These are phyloP conservation scores for Fraxinus nigra DNA, from an alignment of 305 asterid species.

Conservation along the genomic window DNA sequence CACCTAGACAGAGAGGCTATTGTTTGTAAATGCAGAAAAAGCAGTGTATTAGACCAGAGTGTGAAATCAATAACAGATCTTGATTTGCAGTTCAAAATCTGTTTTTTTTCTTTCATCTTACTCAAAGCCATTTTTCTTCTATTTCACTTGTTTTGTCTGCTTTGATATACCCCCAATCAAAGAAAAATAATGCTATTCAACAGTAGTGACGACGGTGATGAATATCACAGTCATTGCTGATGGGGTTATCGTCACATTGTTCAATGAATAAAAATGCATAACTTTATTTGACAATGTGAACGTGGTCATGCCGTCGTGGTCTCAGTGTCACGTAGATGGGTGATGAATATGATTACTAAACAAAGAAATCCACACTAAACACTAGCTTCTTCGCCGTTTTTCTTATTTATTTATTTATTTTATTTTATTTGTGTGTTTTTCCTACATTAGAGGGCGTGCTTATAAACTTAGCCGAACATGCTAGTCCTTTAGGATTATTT, in stretches of 20 bases:
- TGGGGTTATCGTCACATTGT: background rate
- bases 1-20: constrained; percentile 13
- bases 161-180: background rate
- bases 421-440: too few relatives aligned
- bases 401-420: too few relatives aligned
- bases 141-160: background rate
- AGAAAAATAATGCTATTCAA: background rate
- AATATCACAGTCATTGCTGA: background rate
- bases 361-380: background rate
- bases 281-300: background rate
- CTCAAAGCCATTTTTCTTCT: background rate
- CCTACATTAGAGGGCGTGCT: background rate
- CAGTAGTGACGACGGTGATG: background rate
- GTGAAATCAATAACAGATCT: background rate
- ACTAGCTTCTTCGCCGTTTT: background rate
- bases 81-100: background rate
- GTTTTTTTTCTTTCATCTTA: background rate
- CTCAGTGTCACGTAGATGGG: background rate
- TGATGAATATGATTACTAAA: background rate
- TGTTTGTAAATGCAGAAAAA: background rate
- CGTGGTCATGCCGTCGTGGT: background rate
- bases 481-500: background rate
- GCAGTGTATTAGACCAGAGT: background rate
- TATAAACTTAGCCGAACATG: background rate
- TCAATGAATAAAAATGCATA: too few relatives aligned